Percentiles rank a stretch among this genome's conserved stretches.
Conservation (phyloP, 2,329 filamentous ascomycete genomes). For the Hirsutella minnesotensis region DNA sequence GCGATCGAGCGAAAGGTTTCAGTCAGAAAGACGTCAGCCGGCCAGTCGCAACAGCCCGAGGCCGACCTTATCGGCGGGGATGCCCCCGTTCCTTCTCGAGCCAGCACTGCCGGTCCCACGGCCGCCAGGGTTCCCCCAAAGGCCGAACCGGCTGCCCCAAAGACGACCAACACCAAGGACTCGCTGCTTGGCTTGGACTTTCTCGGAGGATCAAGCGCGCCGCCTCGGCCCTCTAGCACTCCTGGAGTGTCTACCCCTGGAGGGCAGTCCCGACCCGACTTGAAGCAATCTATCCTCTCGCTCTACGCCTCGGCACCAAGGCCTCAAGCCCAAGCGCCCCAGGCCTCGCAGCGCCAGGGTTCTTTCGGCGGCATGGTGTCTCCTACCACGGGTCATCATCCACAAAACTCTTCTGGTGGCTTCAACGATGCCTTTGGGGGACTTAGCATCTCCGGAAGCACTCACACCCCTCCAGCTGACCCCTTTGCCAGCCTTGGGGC, state of each 20-base stretch:
- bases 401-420: slow-evolving; percentile 42
- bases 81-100: slow-evolving; percentile 54
- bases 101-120: slow-evolving; percentile 61
- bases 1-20: slow-evolving; percentile 48
- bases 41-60: slow-evolving; percentile 32
- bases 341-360: slow-evolving; percentile 43
- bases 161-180: slow-evolving; percentile 66
- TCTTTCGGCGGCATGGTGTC: slow-evolving; percentile 60
- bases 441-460: slow-evolving; percentile 31
- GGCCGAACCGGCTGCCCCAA: slow-evolving; percentile 52
- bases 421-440: slow-evolving; percentile 63
- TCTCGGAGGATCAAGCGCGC: slow-evolving; percentile 61
- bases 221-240: slow-evolving; percentile 75
- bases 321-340: slow-evolving; percentile 46
- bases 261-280: slow-evolving; percentile 70
- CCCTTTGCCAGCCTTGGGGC: slow-evolving; percentile 52
- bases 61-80: slow-evolving; percentile 78
- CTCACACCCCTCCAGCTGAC: slow-evolving; percentile 26
- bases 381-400: slow-evolving; percentile 37
- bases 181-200: slow-evolving; percentile 90
- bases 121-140: slow-evolving; percentile 46
- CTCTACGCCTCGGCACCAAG: slow-evolving; percentile 80
- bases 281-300: slow-evolving; percentile 95
- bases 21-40: slow-evolving; percentile 46
- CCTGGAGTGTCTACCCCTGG: slow-evolving; percentile 48